Evolutionary conservation across 345 rosid species (phyloP).

Genomic region (Abelmoschus esculentus): DNA sequence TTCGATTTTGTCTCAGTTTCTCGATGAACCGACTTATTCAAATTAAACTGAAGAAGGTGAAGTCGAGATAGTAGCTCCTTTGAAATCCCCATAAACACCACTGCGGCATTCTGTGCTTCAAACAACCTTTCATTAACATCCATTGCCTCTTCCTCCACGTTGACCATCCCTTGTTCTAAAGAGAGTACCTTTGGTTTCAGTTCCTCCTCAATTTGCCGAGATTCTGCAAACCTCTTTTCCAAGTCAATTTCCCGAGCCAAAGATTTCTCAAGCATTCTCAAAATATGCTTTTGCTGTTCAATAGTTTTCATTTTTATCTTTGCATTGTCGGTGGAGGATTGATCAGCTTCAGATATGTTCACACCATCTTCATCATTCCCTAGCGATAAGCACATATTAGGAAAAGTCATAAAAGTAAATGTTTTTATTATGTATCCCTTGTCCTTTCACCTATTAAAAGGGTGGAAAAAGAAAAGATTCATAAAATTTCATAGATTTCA

Average conservation of each 20-base stretch:
- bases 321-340: slow-evolving; percentile 28
- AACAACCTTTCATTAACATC: slow-evolving; percentile 51
- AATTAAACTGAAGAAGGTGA: slow-evolving; percentile 56
- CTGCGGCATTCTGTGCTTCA: slow-evolving; percentile 67
- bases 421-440: background rate
- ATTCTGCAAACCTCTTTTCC: slow-evolving; percentile 70
- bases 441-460: background rate
- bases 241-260: slow-evolving; percentile 90
- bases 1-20: slow-evolving; percentile 46
- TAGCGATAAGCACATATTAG: slow-evolving; percentile 25
- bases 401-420: background rate
- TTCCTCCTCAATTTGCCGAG: slow-evolving; percentile 50
- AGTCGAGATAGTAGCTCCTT: slow-evolving; percentile 60
- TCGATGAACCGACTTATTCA: slow-evolving; percentile 53
- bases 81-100: slow-evolving; percentile 55
- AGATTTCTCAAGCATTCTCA: slow-evolving; percentile 92
- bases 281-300: slow-evolving; percentile 62
- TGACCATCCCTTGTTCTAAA: slow-evolving; percentile 45
- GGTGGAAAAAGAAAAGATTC: background rate
- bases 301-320: slow-evolving; percentile 72
- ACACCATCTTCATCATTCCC: slow-evolving; percentile 35
- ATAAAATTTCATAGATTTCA: background rate
- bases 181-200: slow-evolving; percentile 44
- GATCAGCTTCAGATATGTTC: slow-evolving; percentile 32
- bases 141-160: slow-evolving; percentile 56